These are phyloP conservation scores for Chloroidium sp. DNA, from an alignment of 163 green algal genomes.

Conservation along the genomic window DNA sequence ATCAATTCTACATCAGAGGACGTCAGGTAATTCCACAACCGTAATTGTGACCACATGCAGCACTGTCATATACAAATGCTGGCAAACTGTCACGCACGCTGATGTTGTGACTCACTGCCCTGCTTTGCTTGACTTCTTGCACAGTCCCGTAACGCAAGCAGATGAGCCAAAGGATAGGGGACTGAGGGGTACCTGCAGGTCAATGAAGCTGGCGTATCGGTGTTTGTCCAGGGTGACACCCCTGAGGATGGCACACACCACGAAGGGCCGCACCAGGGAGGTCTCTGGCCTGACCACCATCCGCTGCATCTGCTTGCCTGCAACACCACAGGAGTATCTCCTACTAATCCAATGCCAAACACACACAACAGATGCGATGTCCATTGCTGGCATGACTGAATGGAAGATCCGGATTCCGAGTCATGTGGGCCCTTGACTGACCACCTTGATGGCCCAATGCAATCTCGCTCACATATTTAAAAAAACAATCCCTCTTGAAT, in stretches of 20 bases:
- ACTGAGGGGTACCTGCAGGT: conserved; percentile 59
- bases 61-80: no score
- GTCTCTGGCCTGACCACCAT: conserved; percentile 86
- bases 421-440: no score
- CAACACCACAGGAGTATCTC: no score
- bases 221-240: conserved; percentile 74
- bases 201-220: conserved; percentile 94
- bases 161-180: not conserved
- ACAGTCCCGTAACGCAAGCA: not conserved
- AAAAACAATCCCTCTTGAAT: no score
- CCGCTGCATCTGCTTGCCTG: conserved; percentile 48
- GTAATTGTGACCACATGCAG: no score
- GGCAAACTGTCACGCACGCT: conserved; percentile 2
- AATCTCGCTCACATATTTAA: no score
- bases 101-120: not conserved
- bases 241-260: conserved; percentile 87
- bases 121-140: not conserved
- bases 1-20: no score
- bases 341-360: not conserved
- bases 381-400: conserved; percentile 1
- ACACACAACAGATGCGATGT: not conserved
- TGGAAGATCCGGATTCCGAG: not conserved
- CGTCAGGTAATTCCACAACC: no score
- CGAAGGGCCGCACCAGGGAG: conserved; percentile 86
- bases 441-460: no score